Evolutionary conservation across 352 stramenopile genomes (phyloP).

Genomic region (Pythium phragmitis): DNA sequence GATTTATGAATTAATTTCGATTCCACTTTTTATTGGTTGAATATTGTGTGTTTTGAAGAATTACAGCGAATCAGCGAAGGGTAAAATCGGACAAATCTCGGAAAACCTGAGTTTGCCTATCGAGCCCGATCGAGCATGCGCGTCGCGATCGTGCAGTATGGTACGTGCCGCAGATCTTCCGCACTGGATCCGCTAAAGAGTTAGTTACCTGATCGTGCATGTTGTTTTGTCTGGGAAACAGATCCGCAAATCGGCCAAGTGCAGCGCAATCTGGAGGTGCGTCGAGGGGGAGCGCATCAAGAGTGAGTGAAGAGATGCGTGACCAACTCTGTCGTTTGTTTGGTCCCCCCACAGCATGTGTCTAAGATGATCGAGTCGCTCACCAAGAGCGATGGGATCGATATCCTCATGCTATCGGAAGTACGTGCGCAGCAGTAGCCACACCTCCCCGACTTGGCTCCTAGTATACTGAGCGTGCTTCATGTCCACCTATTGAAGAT

Average conservation of each 20-base stretch:
- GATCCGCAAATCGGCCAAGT: conserved; percentile 71
- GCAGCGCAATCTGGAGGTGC: conserved; percentile 67
- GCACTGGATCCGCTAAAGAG: background rate
- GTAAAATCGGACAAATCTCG: no score
- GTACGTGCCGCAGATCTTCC: conserved; percentile 23
- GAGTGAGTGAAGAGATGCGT: background rate
- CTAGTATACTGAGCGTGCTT: background rate
- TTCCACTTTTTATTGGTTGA: background rate
- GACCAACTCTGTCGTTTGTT: background rate
- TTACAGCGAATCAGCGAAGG: conserved; percentile 2
- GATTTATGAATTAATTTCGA: background rate
- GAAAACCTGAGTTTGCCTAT: no score
- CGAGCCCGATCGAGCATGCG: conserved; percentile 34
- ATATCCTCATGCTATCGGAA: conserved; percentile 81
- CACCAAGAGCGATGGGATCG: conserved; percentile 42
- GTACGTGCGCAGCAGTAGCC: conserved; percentile 23
- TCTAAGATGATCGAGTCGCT: conserved; percentile 61
- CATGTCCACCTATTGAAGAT: conserved; percentile 41
- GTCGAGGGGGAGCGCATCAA: background rate
- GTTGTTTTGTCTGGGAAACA: conserved; percentile 14
- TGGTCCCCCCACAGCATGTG: conserved; percentile 45
- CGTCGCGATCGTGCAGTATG: conserved; percentile 80
- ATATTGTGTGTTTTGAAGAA: background rate
- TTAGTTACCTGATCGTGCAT: background rate
- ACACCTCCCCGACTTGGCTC: background rate